Base-by-base conservation (phyloP, 2,329 filamentous ascomycete genomes). In the Huntiella decipiens region DNA sequence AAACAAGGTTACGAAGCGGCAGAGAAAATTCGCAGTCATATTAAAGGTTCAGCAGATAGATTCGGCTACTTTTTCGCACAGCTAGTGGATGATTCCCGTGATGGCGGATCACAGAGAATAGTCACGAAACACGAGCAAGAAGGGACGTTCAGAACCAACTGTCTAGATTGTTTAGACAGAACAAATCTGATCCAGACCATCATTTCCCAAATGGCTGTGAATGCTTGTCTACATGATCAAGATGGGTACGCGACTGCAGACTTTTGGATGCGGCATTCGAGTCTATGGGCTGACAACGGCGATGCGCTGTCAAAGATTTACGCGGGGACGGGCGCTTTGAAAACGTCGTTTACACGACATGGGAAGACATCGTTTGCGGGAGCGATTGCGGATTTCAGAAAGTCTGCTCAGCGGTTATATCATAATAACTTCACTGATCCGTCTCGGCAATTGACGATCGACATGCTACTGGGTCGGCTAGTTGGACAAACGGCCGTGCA, bases 351-450 rank as follows among this genome's bases (percentile, higher is more conserved):
- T 55, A 98, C 91, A 1, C 73, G 91, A 47, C 78, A 82, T 56
- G 91, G 91, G 32, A 96, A 95, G 62, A 95, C 94, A 84, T 94
- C 87, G 8, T 62, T 96, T 17, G 84, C 87, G 1, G 91, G 91
- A 22, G 84, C 87, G 8, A 74, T 98, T 53, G 87, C 91, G n/a
- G 91, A 98, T 63, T 82, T 86, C 38, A 76, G 88, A 46, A 98
- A 98, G 62, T 94, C 85, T 53, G 87, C 88, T 1, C 91, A 91
- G 44, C 73, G 91, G 50, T 74, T 95, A 51, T 96, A 95, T 58
- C 88, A 95, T 63, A 98, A 98, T 63, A 96, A 95, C 57, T 96
- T 98, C 58, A 75, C 86, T 6, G 91, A 98, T 59, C 93, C 93
- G 53, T 82, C 79, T 16, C 73, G 86, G 40, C 91, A 98, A 58